Evolutionary conservation across 164 flowering plant species (phyloP).

Genomic region (grape (Vitis vinifera)): ASM3070453v1 NC_081811.1:25244001-25244500

Average conservation of each 20-base stretch:
- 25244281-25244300: not conserved
- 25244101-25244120: too few relatives aligned
- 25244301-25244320: not conserved
- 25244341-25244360: conserved; percentile 27
- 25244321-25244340: conserved; percentile 25
- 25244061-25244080: too few relatives aligned
- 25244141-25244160: conserved; percentile 22
- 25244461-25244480: conserved; percentile 34
- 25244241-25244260: conserved; percentile 14
- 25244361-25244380: conserved; percentile 11
- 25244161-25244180: conserved; percentile 9
- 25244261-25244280: not conserved
- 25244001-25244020: too few relatives aligned
- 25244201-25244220: not conserved
- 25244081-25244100: too few relatives aligned
- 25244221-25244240: conserved; percentile 22
- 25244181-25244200: conserved; percentile 1
- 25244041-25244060: too few relatives aligned
- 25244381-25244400: conserved; percentile 22
- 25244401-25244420: not conserved
- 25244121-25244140: not conserved
- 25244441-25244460: not conserved
- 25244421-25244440: not conserved
- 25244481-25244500: conserved; percentile 17
- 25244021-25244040: too few relatives aligned